A percentile compares a stretch with the other conserved stretches of the same genome.
Conservation (phyloP, 345 rosid species). For the Eucalyptus caleyi region DNA sequence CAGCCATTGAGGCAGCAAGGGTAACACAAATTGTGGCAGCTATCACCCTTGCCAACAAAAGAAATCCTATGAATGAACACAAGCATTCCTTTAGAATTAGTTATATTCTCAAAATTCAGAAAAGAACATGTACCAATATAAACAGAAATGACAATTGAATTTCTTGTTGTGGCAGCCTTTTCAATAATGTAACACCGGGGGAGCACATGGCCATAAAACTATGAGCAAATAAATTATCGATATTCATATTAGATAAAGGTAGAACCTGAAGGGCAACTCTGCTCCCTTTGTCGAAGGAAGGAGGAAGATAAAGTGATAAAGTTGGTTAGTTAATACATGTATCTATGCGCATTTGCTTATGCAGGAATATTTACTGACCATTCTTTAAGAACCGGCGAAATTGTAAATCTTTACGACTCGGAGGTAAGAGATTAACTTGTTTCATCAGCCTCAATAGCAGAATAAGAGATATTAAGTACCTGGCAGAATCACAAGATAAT, state of each 20-base stretch:
- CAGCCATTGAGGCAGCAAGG: constrained; percentile 81
- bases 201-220: neutral
- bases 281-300: neutral
- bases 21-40: constrained; percentile 55
- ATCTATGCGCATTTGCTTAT: neutral
- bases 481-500: neutral
- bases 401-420: constrained; percentile 48
- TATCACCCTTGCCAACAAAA: constrained; percentile 58
- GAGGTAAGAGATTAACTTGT: constrained; percentile 55
- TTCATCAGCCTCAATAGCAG: constrained; percentile 40
- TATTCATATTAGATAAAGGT: neutral
- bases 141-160: neutral
- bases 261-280: neutral
- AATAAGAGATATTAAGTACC: constrained; percentile 65
- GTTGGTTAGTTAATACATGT: neutral
- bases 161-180: neutral
- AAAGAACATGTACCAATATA: neutral
- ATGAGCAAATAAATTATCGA: neutral
- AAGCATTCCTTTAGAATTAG: neutral
- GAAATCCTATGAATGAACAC: constrained; percentile 21
- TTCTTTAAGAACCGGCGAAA: constrained; percentile 62
- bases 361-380: constrained; percentile 14
- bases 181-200: neutral
- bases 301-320: neutral
- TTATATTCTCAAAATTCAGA: neutral